phyloP scores from a whole-genome alignment of 129 eudicot genomes.

The Smallanthus sonchifolius region DNA sequence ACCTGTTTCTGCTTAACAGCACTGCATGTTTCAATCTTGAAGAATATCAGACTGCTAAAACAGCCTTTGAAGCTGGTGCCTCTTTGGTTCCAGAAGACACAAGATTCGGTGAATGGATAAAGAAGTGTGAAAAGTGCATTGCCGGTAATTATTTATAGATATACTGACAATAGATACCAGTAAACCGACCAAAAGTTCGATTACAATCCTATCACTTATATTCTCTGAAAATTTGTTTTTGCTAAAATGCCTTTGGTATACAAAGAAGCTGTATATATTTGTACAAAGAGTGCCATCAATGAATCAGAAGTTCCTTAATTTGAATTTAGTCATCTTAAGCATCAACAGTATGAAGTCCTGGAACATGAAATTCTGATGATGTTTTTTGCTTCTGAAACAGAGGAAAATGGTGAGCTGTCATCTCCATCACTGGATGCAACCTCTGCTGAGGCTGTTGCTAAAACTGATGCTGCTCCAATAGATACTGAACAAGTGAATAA shows the following conservation, averaged over 20 bases:
- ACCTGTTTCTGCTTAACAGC: conserved; percentile 30
- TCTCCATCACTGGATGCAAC: conserved; percentile 20
- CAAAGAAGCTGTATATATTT: background rate
- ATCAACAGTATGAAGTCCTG: background rate
- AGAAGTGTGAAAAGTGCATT: conserved; percentile 67
- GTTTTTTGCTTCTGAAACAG: conserved; percentile 30
- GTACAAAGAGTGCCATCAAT: background rate
- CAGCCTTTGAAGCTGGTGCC: conserved; percentile 64
- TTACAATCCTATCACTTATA: background rate
- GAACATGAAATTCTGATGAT: background rate
- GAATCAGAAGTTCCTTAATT: background rate
- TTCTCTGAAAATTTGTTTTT: background rate
- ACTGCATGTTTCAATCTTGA: conserved; percentile 70
- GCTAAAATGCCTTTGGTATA: background rate
- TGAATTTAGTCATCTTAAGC: background rate
- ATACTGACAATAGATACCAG: background rate
- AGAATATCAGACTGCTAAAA: conserved; percentile 74
- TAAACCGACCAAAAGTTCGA: conserved; percentile 2
- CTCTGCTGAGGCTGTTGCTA: conserved; percentile 18
- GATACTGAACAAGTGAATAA: conserved; percentile 33
- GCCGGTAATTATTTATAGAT: conserved; percentile 44
- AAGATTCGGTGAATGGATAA: conserved; percentile 62
- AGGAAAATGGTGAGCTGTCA: conserved; percentile 57
- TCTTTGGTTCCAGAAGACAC: conserved; percentile 54
- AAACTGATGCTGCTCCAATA: conserved; percentile 27